Evolutionary conservation across 805 yeast genomes (phyloP).

Genomic region (Ogataea populi-albae): DNA sequence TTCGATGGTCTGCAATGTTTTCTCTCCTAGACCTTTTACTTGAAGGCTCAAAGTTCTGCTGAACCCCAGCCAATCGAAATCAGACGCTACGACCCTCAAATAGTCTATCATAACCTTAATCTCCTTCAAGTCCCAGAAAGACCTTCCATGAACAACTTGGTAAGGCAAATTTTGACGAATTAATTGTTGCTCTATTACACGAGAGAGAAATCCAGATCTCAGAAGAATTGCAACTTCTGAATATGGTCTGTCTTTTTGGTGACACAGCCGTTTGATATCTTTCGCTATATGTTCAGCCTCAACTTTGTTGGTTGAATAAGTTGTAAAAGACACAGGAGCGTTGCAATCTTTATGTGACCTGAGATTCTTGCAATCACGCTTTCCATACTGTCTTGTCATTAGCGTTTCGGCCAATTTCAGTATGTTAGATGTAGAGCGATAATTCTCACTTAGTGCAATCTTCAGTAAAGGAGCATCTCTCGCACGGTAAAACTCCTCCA

Average conservation of each 20-base stretch:
- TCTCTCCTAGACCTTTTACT: constrained; percentile 64
- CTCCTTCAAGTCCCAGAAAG: constrained; percentile 79
- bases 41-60: constrained; percentile 58
- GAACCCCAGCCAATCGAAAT: constrained; percentile 58
- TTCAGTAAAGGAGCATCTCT: constrained; percentile 19
- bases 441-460: constrained; percentile 61
- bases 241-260: constrained; percentile 41
- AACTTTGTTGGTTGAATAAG: constrained; percentile 38
- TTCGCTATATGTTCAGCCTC: constrained; percentile 62
- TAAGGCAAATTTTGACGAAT: constrained; percentile 58
- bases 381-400: constrained; percentile 55
- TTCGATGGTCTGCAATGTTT: constrained; percentile 33
- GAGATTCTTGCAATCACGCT: constrained; percentile 43
- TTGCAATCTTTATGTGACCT: constrained; percentile 43
- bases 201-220: constrained; percentile 59
- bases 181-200: constrained; percentile 63
- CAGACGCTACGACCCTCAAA: constrained; percentile 58
- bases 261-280: constrained; percentile 47
- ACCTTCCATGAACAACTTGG: constrained; percentile 63
- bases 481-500: constrained; percentile 40
- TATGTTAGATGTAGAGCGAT: constrained; percentile 73
- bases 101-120: constrained; percentile 61
- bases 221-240: constrained; percentile 73
- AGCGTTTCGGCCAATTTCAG: constrained; percentile 60
- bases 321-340: constrained; percentile 46